Evolutionary conservation across 73 alveolate species (phyloP).

Genomic region (Uronychia setigera): DNA sequence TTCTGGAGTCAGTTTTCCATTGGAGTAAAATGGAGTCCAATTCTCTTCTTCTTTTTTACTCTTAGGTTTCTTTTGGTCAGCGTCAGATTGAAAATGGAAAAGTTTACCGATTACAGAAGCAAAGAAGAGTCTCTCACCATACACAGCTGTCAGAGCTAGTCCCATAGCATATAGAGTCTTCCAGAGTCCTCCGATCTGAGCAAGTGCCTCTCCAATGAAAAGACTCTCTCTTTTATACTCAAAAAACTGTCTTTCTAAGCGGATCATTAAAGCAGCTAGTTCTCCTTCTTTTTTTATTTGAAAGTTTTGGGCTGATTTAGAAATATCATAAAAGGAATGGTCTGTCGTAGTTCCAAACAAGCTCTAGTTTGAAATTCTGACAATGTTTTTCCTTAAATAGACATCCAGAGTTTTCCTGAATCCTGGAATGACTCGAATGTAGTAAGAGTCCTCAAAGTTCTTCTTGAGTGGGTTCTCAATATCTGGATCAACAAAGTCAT

Average conservation of each 20-base stretch:
- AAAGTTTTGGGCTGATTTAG: background rate
- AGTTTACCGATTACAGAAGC: background rate
- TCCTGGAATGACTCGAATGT: background rate
- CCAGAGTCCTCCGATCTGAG: background rate
- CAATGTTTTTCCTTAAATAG: background rate
- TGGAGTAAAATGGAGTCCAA: background rate
- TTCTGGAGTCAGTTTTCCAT: background rate
- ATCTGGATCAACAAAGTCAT: background rate
- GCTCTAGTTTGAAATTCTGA: background rate
- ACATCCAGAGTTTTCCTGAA: background rate
- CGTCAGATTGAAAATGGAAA: background rate
- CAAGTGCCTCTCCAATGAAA: background rate
- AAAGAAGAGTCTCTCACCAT: background rate
- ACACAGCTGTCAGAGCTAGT: background rate
- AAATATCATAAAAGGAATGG: background rate
- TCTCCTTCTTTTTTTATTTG: background rate
- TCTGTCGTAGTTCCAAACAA: background rate
- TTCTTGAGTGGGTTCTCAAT: background rate
- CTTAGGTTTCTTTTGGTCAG: too few relatives aligned
- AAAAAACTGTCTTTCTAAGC: background rate
- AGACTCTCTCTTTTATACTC: background rate
- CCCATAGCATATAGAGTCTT: background rate
- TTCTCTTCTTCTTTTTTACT: background rate
- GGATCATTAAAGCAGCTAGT: background rate
- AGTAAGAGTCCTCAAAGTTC: background rate